phyloP scores from a whole-genome alignment of 305 asterid species.

The Caryopteris hybrid region DNA sequence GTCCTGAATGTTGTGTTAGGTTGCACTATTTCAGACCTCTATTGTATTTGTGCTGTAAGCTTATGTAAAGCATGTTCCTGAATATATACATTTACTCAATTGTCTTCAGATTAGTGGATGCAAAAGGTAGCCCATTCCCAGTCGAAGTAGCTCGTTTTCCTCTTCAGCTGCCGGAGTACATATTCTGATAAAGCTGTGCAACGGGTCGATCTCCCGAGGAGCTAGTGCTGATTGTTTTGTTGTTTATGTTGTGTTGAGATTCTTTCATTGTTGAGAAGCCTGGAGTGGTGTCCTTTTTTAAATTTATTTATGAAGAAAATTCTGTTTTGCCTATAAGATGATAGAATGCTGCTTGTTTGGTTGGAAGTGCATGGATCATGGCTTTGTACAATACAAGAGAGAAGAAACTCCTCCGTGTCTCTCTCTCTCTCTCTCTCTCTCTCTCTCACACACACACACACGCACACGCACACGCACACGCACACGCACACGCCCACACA shows the following conservation, averaged over 20 bases:
- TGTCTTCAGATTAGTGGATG: slow-evolving; percentile 58
- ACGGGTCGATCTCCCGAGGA: neutral
- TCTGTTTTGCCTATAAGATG: too few species aligned
- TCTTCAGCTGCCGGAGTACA: slow-evolving; percentile 71
- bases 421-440: too few species aligned
- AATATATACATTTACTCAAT: neutral
- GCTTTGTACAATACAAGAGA: neutral
- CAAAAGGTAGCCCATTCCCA: slow-evolving; percentile 56
- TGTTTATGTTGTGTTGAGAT: neutral
- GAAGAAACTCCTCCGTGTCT: too few species aligned
- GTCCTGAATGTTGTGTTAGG: neutral
- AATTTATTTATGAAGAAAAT: too few species aligned
- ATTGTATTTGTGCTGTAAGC: neutral
- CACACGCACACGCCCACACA: too few species aligned
- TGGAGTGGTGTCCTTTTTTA: neutral
- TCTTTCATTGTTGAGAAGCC: slow-evolving; percentile 12
- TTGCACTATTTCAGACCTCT: neutral
- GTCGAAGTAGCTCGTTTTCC: slow-evolving; percentile 72
- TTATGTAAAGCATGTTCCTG: neutral
- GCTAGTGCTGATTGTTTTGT: neutral
- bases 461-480: too few species aligned
- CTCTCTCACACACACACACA: too few species aligned
- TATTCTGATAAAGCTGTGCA: slow-evolving; percentile 55
- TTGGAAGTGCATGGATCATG: neutral
- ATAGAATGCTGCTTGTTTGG: too few species aligned